Evolutionary conservation across 768 basidiomycete genomes (phyloP), one percentile per base, ranked within the genome.

Genomic region (Leccinum incarnatum): DNA sequence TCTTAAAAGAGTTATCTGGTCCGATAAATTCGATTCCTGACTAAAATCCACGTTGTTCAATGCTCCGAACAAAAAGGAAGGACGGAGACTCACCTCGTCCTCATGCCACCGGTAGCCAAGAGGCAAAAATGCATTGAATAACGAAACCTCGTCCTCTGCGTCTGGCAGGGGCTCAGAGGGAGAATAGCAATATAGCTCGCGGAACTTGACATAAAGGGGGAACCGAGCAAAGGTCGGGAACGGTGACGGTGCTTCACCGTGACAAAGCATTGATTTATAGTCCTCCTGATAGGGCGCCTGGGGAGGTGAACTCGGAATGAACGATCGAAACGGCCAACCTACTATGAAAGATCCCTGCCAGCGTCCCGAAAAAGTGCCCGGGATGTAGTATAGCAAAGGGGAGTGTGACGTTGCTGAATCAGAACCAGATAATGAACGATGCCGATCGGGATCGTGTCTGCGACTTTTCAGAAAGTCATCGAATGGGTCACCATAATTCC

Each of bases 341-440:
- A 83, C 83, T 12, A 82, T 75, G 42, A 72, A 76, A 9, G 81
- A 78, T 2, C 82, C 82, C 54, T 77, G 75, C 81, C 81, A 85
- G 37, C 67, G 70, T 19, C 83, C 83, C 3, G 76, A 75, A 27
- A 83, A 70, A 1, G 73, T 71, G 11, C 78, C 82, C 23, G 78
- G 72, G 53, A 71, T 69, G 62, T 85, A 83, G 19, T 71, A 62
- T 8, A 63, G 42, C 19, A 56, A 51, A 12, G 50, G 34, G 6
- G 64, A 57, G 25, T 32, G 49, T n/a, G 45, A 46, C 11, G 25
- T 29, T 48, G 53, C 23, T 19, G 42, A 30, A 42, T 54, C 56
- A 23, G 57, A 42, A 36, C 52, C 25, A 23, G 57, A 40, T 19
- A 71, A 40, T 17, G 62, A 70, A 53, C 72, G 74, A 37, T 45